phyloP scores from a whole-genome alignment of 2,329 filamentous ascomycete species.

The Clathrospora elynae region DNA sequence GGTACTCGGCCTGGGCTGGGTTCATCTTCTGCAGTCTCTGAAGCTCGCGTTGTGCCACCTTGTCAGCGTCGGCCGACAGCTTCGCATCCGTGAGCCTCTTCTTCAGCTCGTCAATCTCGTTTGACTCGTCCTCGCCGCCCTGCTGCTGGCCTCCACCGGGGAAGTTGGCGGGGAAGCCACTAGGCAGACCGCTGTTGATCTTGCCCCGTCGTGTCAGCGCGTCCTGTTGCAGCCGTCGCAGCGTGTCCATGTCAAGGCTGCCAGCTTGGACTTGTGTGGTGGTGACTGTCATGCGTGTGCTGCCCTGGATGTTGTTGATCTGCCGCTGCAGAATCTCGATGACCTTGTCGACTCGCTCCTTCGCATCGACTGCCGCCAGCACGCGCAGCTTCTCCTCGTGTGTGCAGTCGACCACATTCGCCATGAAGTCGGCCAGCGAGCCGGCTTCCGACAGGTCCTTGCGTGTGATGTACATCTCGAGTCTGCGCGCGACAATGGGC shows the following conservation, averaged over 20 bases:
- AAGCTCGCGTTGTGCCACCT: conserved; percentile 88
- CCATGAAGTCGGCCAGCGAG: conserved; percentile 92
- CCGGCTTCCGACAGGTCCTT: conserved; percentile 85
- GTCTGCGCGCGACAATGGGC: conserved; percentile 80
- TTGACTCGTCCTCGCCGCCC: conserved; percentile 73
- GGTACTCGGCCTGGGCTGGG: conserved; percentile 93
- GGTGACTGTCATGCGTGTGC: conserved; percentile 81
- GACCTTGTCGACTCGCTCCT: conserved; percentile 77
- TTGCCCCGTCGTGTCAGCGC: conserved; percentile 46
- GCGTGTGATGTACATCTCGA: conserved; percentile 84
- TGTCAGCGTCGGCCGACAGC: conserved; percentile 81
- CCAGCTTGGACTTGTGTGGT: conserved; percentile 61
- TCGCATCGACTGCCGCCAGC: conserved; percentile 78
- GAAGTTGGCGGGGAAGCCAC: conserved; percentile 50
- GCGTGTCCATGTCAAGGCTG: conserved; percentile 51
- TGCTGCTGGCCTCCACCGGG: conserved; percentile 54
- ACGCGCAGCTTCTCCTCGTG: conserved; percentile 92
- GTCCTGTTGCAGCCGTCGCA: conserved; percentile 52
- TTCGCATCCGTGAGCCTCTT: conserved; percentile 83
- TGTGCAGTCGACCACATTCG: conserved; percentile 83
- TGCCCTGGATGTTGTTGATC: conserved; percentile 81
- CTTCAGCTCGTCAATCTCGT: conserved; percentile 89
- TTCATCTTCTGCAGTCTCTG: conserved; percentile 93
- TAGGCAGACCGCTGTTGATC: conserved; percentile 40
- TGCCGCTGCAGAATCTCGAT: conserved; percentile 84